Evolutionary conservation across 2,329 filamentous ascomycete species (phyloP), one percentile per base, ranked within the genome.

Genomic region (Cladorrhinum sp.): DNA sequence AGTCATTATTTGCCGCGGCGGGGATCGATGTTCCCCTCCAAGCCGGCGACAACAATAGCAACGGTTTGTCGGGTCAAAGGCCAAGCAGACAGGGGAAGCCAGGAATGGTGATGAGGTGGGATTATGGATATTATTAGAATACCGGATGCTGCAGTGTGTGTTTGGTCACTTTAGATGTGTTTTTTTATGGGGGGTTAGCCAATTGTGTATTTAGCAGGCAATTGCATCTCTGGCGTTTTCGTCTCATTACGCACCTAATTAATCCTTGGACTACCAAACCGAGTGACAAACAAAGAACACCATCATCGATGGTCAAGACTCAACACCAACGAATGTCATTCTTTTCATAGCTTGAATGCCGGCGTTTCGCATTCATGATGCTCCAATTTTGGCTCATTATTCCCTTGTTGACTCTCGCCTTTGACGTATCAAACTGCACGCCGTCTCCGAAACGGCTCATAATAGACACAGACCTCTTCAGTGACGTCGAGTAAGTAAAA

Each of bases 401-500:
- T 46, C 6, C 16, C n/a, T 20, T 21, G 18, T 20, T 46, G 3
- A 3, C 18, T 16, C 18, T 46, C 6, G 10, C 18, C 3, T 3
- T 20, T 8, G 8, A 46, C 7, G 3, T 4, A 46, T 46, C 42
- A 46, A 10, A 21, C 3, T 46, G 42, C n/a, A 18, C 8, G 8
- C n/a, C 42, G 18, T 46, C 42, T 20, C n/a, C 42, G 10, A 46
- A 46, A 46, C 8, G 28, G 30, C 68, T 80, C 30, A 76, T 81
- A 53, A 72, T 80, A 23, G 78, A 80, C 66, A 80, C 78, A 0
- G 78, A 80, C 60, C 68, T 81, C 10, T 79, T 77, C 65, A 77
- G 75, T 36, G 78, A 80, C 57, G 77, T 79, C 39, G 78, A 80
- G 76, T 78, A 70, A 65, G 60, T 49, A 3, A 18, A 21, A 2